Percentiles rank a stretch among this genome's conserved stretches.
These are phyloP conservation scores for Pichia sp. DNA, from an alignment of 1,139 yeast genomes.

Conservation along the genomic window DNA sequence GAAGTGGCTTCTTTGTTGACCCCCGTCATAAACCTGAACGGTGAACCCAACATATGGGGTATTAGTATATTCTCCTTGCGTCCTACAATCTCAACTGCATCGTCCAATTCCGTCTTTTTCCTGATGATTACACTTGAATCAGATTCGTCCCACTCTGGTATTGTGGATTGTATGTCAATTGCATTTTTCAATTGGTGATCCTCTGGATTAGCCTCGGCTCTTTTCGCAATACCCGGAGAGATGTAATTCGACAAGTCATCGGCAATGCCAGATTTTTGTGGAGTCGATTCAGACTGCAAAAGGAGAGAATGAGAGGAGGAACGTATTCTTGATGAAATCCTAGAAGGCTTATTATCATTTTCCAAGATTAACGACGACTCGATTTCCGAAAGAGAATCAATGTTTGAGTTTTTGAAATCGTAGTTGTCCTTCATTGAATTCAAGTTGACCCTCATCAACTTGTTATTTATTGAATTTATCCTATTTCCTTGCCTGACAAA, in stretches of 20 bases:
- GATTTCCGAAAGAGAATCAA: slow-evolving; percentile 16
- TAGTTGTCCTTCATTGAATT: slow-evolving; percentile 6
- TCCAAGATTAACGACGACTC: slow-evolving; percentile 18
- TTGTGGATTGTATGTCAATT: slow-evolving; percentile 1
- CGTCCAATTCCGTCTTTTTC: not conserved
- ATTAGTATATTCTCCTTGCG: not conserved
- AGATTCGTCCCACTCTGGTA: slow-evolving; percentile 10
- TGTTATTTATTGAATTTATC: slow-evolving; percentile 19
- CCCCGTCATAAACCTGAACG: not conserved
- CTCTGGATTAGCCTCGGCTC: not conserved
- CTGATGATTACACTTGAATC: slow-evolving; percentile 14
- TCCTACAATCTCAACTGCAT: not conserved
- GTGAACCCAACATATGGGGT: not conserved
- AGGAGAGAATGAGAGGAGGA: slow-evolving; percentile 4
- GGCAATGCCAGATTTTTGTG: slow-evolving; percentile 4
- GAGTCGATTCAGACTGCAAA: slow-evolving; percentile 16
- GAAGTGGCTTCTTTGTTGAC: slow-evolving; percentile 1
- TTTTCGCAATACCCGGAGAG: slow-evolving; percentile 5
- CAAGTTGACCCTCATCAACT: slow-evolving; percentile 21
- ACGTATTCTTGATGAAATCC: not conserved
- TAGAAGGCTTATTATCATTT: slow-evolving; percentile 5
- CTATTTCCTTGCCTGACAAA: slow-evolving; percentile 18
- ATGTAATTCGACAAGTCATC: slow-evolving; percentile 3
- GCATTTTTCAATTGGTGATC: not conserved
- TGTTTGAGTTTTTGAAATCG: not conserved